phyloP scores from a whole-genome alignment of 2,329 filamentous ascomycete genomes.

The Geosmithia flava region DNA sequence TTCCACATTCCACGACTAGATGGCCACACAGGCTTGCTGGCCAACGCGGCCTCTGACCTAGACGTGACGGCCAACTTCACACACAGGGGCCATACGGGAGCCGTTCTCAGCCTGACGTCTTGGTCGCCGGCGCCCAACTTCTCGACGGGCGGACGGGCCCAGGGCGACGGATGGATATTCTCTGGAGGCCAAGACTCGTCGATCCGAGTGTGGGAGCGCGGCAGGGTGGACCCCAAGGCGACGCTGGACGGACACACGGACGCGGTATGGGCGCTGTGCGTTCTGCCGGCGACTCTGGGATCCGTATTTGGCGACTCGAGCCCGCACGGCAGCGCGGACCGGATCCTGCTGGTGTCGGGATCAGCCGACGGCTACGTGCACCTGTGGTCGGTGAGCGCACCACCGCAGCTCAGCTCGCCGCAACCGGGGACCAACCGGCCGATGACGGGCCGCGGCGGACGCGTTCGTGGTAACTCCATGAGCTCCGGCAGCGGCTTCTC shows the following conservation, averaged over 20 bases:
- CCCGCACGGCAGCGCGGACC: constrained; percentile 68
- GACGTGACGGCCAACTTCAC: constrained; percentile 93
- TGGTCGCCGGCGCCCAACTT: constrained; percentile 84
- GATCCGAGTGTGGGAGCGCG: constrained; percentile 89
- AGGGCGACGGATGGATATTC: constrained; percentile 96
- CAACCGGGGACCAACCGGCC: constrained; percentile 55
- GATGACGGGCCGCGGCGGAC: constrained; percentile 47
- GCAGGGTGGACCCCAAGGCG: constrained; percentile 87
- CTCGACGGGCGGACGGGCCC: constrained; percentile 73
- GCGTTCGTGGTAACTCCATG: constrained; percentile 81
- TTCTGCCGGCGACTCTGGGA: constrained; percentile 73
- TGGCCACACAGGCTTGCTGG: constrained; percentile 25
- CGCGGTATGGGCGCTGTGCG: constrained; percentile 90
- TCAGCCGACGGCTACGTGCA: constrained; percentile 85
- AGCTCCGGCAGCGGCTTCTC: constrained; percentile 89
- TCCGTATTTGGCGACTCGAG: constrained; percentile 67
- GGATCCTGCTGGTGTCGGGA: constrained; percentile 82
- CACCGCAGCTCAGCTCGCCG: constrained; percentile 74
- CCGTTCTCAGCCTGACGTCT: constrained; percentile 75
- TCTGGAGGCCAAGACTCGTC: constrained; percentile 92
- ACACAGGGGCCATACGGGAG: constrained; percentile 83
- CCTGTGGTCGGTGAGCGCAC: constrained; percentile 87
- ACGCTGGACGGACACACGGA: constrained; percentile 91
- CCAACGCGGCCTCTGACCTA: constrained; percentile 58
- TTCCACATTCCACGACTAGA: constrained; percentile 89